These are phyloP conservation scores for Linanthus parryae DNA, from an alignment of 148 eudicot species.

Conservation along the genomic window DNA sequence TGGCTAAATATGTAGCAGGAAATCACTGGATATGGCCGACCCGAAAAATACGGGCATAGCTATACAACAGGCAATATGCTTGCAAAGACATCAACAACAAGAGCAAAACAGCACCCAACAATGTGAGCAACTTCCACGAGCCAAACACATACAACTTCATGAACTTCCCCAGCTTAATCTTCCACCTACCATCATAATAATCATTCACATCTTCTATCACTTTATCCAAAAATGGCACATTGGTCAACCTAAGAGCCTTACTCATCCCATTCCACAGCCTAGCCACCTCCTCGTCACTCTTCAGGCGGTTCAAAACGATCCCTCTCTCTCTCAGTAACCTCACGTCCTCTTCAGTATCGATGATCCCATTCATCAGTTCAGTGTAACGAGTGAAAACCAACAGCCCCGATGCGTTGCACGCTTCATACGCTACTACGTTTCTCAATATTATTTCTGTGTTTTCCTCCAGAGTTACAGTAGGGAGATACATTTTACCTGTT, in stretches of 20 bases:
- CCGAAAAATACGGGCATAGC: conserved; percentile 5
- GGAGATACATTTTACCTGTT: conserved; percentile 19
- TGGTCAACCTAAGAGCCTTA: conserved; percentile 39
- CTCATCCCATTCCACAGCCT: conserved; percentile 62
- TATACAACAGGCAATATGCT: conserved; percentile 24
- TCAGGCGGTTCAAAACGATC: conserved; percentile 39
- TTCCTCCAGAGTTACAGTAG: conserved; percentile 18
- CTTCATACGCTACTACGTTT: conserved; percentile 53
- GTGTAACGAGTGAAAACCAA: conserved; percentile 43
- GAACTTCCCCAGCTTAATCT: conserved; percentile 20
- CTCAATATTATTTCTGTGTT: conserved; percentile 25
- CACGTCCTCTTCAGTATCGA: conserved; percentile 51
- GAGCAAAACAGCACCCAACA: conserved; percentile 25
- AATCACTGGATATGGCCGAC: no score
- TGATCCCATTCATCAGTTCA: conserved; percentile 59
- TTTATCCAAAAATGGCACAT: conserved; percentile 41
- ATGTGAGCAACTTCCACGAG: conserved; percentile 35
- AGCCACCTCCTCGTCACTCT: conserved; percentile 51
- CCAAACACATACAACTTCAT: conserved; percentile 24
- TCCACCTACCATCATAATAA: conserved; percentile 44
- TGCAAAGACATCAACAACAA: conserved; percentile 24
- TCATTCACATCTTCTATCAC: conserved; percentile 48
- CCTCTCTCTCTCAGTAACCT: conserved; percentile 42
- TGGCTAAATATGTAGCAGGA: no score
- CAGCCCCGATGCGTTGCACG: conserved; percentile 27